Base-by-base conservation (phyloP, 1,139 yeast genomes). In the Suhomyces bokatorum region DNA sequence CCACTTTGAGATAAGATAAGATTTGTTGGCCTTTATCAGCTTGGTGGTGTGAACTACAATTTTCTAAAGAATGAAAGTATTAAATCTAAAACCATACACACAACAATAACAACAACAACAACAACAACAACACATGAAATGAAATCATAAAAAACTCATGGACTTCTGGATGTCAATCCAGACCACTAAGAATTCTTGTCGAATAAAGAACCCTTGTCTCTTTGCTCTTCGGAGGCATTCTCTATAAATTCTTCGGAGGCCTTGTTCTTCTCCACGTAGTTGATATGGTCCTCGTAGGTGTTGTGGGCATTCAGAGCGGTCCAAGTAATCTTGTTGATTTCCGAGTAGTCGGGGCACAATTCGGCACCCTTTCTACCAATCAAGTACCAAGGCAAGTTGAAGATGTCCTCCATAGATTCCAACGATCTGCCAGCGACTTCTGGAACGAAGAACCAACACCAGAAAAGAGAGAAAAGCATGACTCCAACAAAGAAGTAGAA, bases 351-450 rank as follows among this genome's bases (percentile, higher is more conserved):
- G 17, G 82, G 82, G 53, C 80, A 73, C 48, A 78, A 67, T 47
- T 66, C 62, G 12, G 75, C 67, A 55, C 82, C 82, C 49, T 65
- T 70, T 66, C 83, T 72, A 38, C 82, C 82, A 56, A 78, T 69
- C 42, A 75, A 46, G 59, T 79, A 78, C 84, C 85, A 80, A 41
- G 84, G 84, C 56, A 78, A 69, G 52, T 66, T 71, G 66, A 81
- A 81, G 47, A 81, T 58, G 42, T 78, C 83, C 55, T 79, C 84
- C 74, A 78, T 75, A 44, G 77, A 67, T 60, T 78, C 85, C 63
- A 79, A 73, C 33, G 78, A 69, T 54, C 81, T 66, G 17, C 82
- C 82, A 28, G 77, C 58, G 31, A 77, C 69, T 57, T 79, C 83
- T 8, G 83, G 83, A 40, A 79, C 59, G 53, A 76, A 75, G 66